A percentile compares a stretch with the other conserved stretches of the same genome.
phyloP scores from a whole-genome alignment of 495 filamentous ascomycete genomes.

The Xylaria cubensis region DNA sequence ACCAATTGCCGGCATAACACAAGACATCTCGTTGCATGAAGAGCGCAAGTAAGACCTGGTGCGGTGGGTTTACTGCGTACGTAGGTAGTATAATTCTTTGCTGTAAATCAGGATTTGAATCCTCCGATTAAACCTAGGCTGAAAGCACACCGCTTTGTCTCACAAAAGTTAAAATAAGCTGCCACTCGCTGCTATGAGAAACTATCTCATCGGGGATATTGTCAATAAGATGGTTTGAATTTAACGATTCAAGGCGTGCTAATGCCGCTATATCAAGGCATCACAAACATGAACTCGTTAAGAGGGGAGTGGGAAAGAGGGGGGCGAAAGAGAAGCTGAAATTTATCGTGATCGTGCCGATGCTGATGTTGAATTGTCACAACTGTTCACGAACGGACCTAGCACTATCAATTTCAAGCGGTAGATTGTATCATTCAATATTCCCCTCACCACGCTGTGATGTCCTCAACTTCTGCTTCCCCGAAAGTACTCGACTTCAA shows the following conservation, averaged over 20 bases:
- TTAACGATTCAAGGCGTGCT: background rate
- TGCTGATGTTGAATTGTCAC: background rate
- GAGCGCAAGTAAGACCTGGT: background rate
- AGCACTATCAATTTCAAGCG: background rate
- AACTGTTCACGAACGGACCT: background rate
- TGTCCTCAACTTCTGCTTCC: constrained; percentile 95
- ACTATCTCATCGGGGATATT: background rate
- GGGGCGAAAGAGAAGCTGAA: background rate
- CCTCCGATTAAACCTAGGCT: background rate
- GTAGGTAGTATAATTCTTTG: background rate
- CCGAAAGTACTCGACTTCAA: constrained; percentile 89
- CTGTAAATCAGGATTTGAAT: background rate
- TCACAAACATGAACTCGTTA: background rate
- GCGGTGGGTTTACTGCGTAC: background rate
- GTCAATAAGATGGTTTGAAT: background rate
- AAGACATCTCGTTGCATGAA: background rate
- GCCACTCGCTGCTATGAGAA: background rate
- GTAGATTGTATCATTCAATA: background rate
- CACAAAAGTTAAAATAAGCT: background rate
- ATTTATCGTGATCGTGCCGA: background rate
- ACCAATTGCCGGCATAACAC: background rate
- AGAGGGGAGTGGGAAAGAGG: too few relatives aligned
- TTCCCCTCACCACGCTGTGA: constrained; percentile 82
- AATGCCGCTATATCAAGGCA: background rate
- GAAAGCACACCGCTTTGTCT: background rate